Percentiles rank a stretch among this genome's conserved stretches.
Evolutionary conservation across 768 basidiomycete genomes (phyloP).

Genomic region (Leucogyrophana mollusca): DNA sequence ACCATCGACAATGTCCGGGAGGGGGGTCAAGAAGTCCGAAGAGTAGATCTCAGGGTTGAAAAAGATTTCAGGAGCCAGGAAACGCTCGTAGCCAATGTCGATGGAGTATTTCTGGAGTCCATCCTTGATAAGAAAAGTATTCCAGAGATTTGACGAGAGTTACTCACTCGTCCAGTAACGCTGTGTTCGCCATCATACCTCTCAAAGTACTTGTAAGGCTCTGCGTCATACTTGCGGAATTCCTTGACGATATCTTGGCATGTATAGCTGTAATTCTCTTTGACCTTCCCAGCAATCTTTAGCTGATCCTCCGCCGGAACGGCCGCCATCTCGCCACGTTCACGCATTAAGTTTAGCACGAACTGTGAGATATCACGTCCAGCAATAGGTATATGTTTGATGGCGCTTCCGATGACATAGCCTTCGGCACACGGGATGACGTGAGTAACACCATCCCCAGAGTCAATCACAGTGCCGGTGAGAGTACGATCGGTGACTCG

Average conservation of each 20-base stretch:
- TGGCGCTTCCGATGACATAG: slow-evolving; percentile 97
- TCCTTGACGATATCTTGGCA: slow-evolving; percentile 99
- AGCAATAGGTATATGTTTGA: slow-evolving; percentile 98
- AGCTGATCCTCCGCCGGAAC: slow-evolving; percentile 96
- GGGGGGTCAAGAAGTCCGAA: slow-evolving; percentile 94
- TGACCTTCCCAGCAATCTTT: slow-evolving; percentile 87
- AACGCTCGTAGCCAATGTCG: slow-evolving; percentile 97
- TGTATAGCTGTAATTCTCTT: slow-evolving; percentile 97
- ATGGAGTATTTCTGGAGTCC: slow-evolving; percentile 83
- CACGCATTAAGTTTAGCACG: slow-evolving; percentile 92
- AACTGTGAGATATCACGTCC: slow-evolving; percentile 97
- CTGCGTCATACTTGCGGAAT: slow-evolving; percentile 96
- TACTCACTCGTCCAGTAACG: slow-evolving; percentile 82
- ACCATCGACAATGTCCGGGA: slow-evolving; percentile 93
- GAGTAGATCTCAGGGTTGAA: slow-evolving; percentile 99
- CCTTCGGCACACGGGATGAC: slow-evolving; percentile 96
- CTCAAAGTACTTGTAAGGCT: slow-evolving; percentile 94
- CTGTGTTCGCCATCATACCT: slow-evolving; percentile 91
- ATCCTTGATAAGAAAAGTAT: slow-evolving; percentile 4
- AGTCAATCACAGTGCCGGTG: slow-evolving; percentile 97
- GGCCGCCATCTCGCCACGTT: slow-evolving; percentile 86
- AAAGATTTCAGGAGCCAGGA: slow-evolving; percentile 98
- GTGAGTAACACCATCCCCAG: slow-evolving; percentile 98
- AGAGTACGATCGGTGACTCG: slow-evolving; percentile 87
- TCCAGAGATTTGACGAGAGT: neutral